Base-by-base conservation (phyloP, 768 basidiomycete genomes). In the Zangia roseola region DNA sequence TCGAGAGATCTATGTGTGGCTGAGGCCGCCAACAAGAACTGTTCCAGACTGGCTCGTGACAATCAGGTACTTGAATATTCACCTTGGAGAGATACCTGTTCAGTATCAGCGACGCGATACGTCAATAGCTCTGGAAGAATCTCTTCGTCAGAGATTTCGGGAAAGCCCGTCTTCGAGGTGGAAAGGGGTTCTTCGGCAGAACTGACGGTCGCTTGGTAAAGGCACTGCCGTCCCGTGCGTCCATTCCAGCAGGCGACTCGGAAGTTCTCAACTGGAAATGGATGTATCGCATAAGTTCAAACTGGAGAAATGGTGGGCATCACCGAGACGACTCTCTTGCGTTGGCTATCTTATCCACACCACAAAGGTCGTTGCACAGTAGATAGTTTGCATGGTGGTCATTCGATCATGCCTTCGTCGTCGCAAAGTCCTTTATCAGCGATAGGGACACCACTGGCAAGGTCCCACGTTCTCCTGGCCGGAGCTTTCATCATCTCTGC, bases 211-310 rank as follows among this genome's bases (percentile, higher is more conserved):
- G 81, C 49, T 76, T 81, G 61, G 66, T 83, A 20, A 82, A 74
- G 57, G 72, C 77, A 2, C 69, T 91, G 24, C 87, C 86, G 10
- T 74, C 73, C 23, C 68, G 83, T 62, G 77, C 71, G 5, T 54
- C 54, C 25, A 34, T 47, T 35, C 54, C 69, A 50, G 58, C 60
- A 25, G 69, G 72, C 17, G 61, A 69, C 17, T 7, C 39, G 13
- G 47, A 52, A 40, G 63, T 67, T 30, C 62, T 71, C 25, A 79
- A 88, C 60, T 91, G 88, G 88, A 90, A 88, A 66, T 86, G 81
- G 80, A 89, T 91, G 88, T 91, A 89, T 65, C 78, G 86, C 47
- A 86, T 90, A 53, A 88, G 86, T 57, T 82, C 82, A 14, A 91
- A 91, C 56, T 91, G 89, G 89, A 78, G 78, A 63, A 86, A 70